Evolutionary conservation across 805 yeast species (phyloP), one percentile per base, ranked within the genome.

Genomic region (Cyberlindnera misumaiensis): DNA sequence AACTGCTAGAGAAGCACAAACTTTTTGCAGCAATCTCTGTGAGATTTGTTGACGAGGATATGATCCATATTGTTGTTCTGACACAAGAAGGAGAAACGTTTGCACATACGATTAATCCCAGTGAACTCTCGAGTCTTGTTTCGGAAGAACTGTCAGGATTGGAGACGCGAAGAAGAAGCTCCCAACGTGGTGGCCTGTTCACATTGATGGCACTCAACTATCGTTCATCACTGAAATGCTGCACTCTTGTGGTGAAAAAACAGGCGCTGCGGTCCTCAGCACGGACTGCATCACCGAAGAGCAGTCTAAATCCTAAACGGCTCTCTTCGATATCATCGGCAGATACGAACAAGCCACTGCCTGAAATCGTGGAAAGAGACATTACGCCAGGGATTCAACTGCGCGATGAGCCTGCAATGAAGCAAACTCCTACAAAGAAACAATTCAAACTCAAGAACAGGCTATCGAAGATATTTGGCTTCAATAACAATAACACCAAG

Each of bases 21-120:
- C 54, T 78, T 14, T 66, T 62, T 40, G 65, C 73, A 4, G 75
- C 75, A 0, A 51, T 80, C n/a, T 66, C 70, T 30, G 73, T 76
- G 0, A 60, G 62, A 25, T 64, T 70, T 32, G 44, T 59, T 8
- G 65, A 63, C 17, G 68, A 63, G 7, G 53, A 51, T 14, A 38
- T 44, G 42, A 39, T 49, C 9, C 32, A 28, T 2, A 48, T 59
- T 29, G 58, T 30, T 7, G 44, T 64, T 1, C 14, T 56, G 3
- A 51, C 63, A 1, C 39, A 41, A 8, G 40, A 51, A n/a, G 53
- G 50, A 6, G 47, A 47, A 6, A 43, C 34, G 10, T 43, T 54
- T 13, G 38, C 50, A 4, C 51, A 51, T 26, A 48, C 51, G 6
- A 59, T 70, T 10, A 43, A 51, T 11, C 44, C 58, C 16, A 37